Percentiles rank a stretch among this genome's conserved stretches.
Conservation (phyloP, 2,329 filamentous ascomycete species). For the Diaporthe vaccinii region DNA sequence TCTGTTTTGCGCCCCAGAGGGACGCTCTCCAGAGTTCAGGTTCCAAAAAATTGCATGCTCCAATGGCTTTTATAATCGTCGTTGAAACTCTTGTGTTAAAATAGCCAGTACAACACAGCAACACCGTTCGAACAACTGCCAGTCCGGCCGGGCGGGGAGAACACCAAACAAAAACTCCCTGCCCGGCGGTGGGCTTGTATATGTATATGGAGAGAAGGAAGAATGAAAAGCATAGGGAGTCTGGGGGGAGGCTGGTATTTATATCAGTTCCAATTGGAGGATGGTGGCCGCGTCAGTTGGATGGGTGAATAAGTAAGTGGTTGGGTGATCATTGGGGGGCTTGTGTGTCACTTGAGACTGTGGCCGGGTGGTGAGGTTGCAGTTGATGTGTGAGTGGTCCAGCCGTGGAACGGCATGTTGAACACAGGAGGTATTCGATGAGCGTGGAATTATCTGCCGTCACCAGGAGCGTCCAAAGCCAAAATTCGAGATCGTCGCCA, state of each 20-base stretch:
- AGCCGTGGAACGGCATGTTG: too few species aligned
- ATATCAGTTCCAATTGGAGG: background rate
- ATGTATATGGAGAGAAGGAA: background rate
- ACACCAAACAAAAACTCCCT: background rate
- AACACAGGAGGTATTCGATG: background rate
- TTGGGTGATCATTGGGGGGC: background rate
- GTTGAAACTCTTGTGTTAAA: background rate
- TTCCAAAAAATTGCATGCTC: background rate
- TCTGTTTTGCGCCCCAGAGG: background rate
- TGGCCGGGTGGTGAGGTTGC: background rate
- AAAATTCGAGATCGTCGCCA: background rate
- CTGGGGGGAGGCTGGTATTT: background rate
- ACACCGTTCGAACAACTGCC: background rate
- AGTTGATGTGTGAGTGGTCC: background rate
- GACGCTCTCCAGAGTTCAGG: background rate
- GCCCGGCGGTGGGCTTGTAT: background rate
- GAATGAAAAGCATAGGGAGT: background rate
- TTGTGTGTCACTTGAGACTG: background rate
- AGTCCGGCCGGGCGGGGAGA: background rate
- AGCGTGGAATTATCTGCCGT: background rate
- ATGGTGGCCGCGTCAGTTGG: fast-evolving
- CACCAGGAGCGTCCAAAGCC: background rate
- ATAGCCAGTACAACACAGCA: background rate
- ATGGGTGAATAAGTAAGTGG: background rate
- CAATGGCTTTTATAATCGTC: background rate